Evolutionary conservation across 805 yeast species (phyloP).

Genomic region (Cyberlindnera euphorbiae): DNA sequence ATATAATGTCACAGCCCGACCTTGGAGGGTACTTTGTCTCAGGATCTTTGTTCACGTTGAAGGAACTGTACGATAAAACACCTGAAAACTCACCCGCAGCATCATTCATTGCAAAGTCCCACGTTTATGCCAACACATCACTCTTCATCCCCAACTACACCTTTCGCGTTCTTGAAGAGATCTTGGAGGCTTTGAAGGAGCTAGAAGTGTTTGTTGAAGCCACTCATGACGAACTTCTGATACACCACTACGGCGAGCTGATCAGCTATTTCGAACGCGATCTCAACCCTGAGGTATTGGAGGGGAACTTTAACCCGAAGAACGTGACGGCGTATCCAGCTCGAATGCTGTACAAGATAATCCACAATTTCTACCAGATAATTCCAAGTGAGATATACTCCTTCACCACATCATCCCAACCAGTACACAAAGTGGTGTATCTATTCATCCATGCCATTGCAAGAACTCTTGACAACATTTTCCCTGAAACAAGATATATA

Average conservation of each 20-base stretch:
- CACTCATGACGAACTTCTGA: constrained; percentile 11
- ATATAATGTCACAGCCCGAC: constrained; percentile 7
- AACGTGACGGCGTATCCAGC: constrained; percentile 18
- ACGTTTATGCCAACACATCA: constrained; percentile 5
- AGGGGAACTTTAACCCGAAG: constrained; percentile 2
- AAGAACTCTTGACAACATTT: constrained; percentile 21
- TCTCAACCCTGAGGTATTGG: constrained; percentile 2
- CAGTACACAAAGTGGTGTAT: constrained; percentile 18
- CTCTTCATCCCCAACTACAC: constrained; percentile 21
- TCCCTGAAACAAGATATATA: constrained; percentile 22
- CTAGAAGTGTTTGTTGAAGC: constrained; percentile 6
- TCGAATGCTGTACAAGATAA: constrained; percentile 10
- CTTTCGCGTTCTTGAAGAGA: constrained; percentile 15
- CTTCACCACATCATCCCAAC: constrained; percentile 5
- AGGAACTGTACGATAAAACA: constrained; percentile 12
- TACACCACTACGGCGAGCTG: constrained; percentile 6
- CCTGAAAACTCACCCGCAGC: constrained; percentile 17
- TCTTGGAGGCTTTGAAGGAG: constrained; percentile 12
- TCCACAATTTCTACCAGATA: constrained; percentile 13
- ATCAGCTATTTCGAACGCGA: constrained; percentile 8
- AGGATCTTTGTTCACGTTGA: constrained; percentile 16
- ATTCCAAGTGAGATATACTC: constrained; percentile 20
- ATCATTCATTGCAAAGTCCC: constrained; percentile 9
- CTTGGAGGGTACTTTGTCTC: constrained; percentile 14
- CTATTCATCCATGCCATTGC: constrained; percentile 12